These are phyloP conservation scores for Boechera stricta DNA, from an alignment of 345 rosid genomes.

Conservation along the genomic window DNA sequence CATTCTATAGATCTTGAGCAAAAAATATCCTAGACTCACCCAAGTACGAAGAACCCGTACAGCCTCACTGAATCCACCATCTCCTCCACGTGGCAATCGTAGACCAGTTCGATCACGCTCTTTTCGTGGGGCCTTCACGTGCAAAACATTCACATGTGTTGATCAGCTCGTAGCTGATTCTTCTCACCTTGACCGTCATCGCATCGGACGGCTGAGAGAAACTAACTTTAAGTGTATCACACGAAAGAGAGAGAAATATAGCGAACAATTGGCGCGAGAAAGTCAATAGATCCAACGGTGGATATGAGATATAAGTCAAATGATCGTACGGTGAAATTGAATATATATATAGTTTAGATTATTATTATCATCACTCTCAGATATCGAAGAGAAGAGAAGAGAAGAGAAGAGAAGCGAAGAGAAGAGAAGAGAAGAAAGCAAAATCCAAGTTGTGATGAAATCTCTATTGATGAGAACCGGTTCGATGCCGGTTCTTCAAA, in stretches of 20 bases:
- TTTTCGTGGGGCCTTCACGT: constrained; percentile 33
- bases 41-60: not conserved
- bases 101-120: not conserved
- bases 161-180: constrained; percentile 35
- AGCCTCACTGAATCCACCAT: not conserved
- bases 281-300: constrained; percentile 36
- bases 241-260: constrained; percentile 6
- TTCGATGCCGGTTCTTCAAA: constrained; percentile 51
- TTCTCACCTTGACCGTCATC: constrained; percentile 42
- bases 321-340: constrained; percentile 14
- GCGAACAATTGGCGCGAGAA: not conserved
- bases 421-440: not conserved
- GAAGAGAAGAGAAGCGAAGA: not conserved
- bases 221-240: constrained; percentile 15
- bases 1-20: not conserved
- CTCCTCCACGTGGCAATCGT: constrained; percentile 45
- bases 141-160: constrained; percentile 47
- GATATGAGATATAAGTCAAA: constrained; percentile 7
- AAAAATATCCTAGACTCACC: not conserved
- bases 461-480: constrained; percentile 60
- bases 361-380: constrained; percentile 12
- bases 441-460: constrained; percentile 53
- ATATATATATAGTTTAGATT: constrained; percentile 29
- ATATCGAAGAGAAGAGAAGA: not conserved
- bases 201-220: constrained; percentile 50